Conservation (phyloP, 2,329 filamentous ascomycete genomes). For the Pestalotiopsis sp. region DNA sequence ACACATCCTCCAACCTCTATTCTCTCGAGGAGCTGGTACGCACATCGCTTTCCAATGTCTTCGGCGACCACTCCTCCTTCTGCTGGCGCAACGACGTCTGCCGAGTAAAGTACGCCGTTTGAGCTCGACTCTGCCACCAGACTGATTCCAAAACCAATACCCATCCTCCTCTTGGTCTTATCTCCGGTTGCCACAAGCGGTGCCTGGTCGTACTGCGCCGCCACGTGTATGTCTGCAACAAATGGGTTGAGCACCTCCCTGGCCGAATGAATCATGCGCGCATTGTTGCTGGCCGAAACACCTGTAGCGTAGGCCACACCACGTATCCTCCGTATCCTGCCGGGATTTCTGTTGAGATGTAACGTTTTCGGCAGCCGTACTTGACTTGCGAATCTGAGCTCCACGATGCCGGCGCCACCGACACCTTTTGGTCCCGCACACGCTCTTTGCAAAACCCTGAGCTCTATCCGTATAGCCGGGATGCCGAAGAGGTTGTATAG, state of each 20-base stretch:
- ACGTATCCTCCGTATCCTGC: slow-evolving; percentile 83
- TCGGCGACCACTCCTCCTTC: slow-evolving; percentile 84
- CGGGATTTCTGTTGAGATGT: slow-evolving; percentile 80
- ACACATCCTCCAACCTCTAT: slow-evolving; percentile 84
- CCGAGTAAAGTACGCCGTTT: slow-evolving; percentile 79
- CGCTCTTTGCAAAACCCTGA: slow-evolving; percentile 79
- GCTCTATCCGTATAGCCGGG: slow-evolving; percentile 74
- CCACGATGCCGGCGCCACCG: slow-evolving; percentile 89
- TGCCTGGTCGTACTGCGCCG: slow-evolving; percentile 73
- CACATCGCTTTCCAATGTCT: slow-evolving; percentile 86
- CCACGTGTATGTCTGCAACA: slow-evolving; percentile 88
- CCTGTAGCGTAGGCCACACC: slow-evolving; percentile 94
- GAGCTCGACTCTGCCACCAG: slow-evolving; percentile 91
- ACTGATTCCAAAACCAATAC: slow-evolving; percentile 89
- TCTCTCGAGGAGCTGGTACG: slow-evolving; percentile 84
- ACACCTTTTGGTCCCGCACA: slow-evolving; percentile 75
- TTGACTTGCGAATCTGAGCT: slow-evolving; percentile 90
- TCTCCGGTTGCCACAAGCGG: slow-evolving; percentile 56
- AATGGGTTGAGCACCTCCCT: slow-evolving; percentile 85
- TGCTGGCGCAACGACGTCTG: slow-evolving; percentile 76
- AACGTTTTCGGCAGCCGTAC: slow-evolving; percentile 92
- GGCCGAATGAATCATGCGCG: slow-evolving; percentile 90
- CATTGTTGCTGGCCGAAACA: slow-evolving; percentile 90
- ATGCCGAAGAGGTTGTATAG: slow-evolving; percentile 92
- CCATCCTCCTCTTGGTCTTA: slow-evolving; percentile 66